Base-by-base conservation (phyloP, 768 basidiomycete genomes). In the Gautieria morchelliformis region DNA sequence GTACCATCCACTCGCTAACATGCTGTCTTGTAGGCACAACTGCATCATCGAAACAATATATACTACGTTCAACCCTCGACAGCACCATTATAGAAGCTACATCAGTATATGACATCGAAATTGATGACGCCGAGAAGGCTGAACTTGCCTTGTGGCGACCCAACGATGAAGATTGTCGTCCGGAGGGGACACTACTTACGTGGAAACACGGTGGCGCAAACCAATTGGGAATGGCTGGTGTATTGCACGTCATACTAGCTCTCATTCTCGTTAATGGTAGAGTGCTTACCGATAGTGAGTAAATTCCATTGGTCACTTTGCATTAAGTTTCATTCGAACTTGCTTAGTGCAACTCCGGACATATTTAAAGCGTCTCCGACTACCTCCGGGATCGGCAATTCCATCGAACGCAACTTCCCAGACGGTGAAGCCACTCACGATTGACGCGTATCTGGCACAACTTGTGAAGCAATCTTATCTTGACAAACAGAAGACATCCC, bases 221-320 rank as follows among this genome's bases (percentile, higher is more conserved):
- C 66, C 78, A 93, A 60, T 73, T 91, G 1, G 84, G 78, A 1
- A 65, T 79, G 2, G 66, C 87, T 22, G 94, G 93, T 8, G 69
- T 96, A 5, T 75, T 93, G 14, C 87, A 91, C 56, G 81, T 90
- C 15, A 77, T 98, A 39, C 79, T 97, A 10, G 82, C 86, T 0
- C 73, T 96, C 22, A 83, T 98, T 48, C 75, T 98, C n/a, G 87
- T 86, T 45, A 84, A 81, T 61, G 90, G 90, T 46, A 74, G 86
- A 10, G 77, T 81, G 14, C 74, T 96, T 17, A 74, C 75, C 27
- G 93, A 96, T 63, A 69, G 93, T 93, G 63, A 63, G 85, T 73
- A 3, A n/a, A 15, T 27, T 24, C n/a, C 9, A 27, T 12, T 12
- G 32, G 15, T 22, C 15, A 27, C 58, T 17, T 12, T 55, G 45